Evolutionary conservation across 2,329 filamentous ascomycete genomes (phyloP), one percentile per base, ranked within the genome.

Genomic region (Didymella arachidicola): DNA sequence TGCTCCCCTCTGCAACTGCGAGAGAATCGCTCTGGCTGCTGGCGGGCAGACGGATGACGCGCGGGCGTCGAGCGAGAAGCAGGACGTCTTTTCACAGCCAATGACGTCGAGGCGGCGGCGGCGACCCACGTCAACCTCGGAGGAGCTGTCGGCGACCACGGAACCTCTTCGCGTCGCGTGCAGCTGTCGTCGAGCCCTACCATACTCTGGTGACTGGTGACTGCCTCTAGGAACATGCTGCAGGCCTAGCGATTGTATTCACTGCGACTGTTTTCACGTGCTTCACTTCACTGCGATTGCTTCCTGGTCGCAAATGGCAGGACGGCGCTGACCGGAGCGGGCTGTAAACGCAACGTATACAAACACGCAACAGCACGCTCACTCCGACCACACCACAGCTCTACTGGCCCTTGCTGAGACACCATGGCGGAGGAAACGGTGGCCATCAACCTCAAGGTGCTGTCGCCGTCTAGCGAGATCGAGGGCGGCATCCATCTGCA

Each of bases 381-480:
- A 41, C 39, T 27, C 34, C 19, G 18, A n/a, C 27, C 38, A 30
- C 62, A 26, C 19, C 25, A 25, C 25, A 29, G 49, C 47, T 11
- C n/a, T 27, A 52, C 60, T 29, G 26, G n/a, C 26, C 2, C 14
- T 12, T 34, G 2, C 7, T 18, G 34, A 32, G 3, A 19, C 32
- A 42, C 22, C 62, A 76, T 75, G 73, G 68, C 71, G 18, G 67
- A 69, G 19, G 57, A 61, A 22, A 34, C 46, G 18, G 27, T 57
- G 22, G 46, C 64, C 8, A 60, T 79, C 65, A 74, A 79, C 53
- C 72, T 79, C 50, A 75, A 72, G 66, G 62, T 79, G 36, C 68
- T 79, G 22, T 78, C 77, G 36, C 77, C 77, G 7, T 78, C 76
- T 18, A 63, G 72, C 25, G 77, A 79, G 53, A 62, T 78, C 10